Base-by-base conservation (phyloP, 23 red algal genomes). In the Cyanidium caldarium region DNA sequence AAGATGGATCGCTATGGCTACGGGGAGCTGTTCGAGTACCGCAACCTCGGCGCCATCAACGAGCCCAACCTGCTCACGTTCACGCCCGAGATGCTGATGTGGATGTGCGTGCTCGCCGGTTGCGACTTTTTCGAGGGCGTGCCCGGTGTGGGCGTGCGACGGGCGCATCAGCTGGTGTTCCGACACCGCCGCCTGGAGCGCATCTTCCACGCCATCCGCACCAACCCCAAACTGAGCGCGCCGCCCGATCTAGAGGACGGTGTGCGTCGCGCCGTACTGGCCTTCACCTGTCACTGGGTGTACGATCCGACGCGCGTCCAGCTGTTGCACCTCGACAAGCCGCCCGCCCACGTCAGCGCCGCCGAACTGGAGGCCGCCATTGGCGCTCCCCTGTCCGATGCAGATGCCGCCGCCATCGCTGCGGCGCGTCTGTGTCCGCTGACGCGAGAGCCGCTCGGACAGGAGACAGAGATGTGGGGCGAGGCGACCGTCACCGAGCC, bases 61-160 rank as follows among this genome's bases (percentile, higher is more conserved):
- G 41, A 72, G 25, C 38, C 81, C 39, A 42, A 41, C 17, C 45
- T 98, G 81, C 35, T 37, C 39, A 58, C 72, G 29, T 86, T 88
- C 21, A 88, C 79, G 3, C 75, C 77, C 2, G 92, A 88, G 26
- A 88, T 88, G 84, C 76, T 98, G 35, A 61, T 86, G 56, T 82
- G 43, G 38, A 88, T 88, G 69, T 86, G 84, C 38, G 82, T 98
- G 2, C 72, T 86, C 15, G 58, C 92, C 3, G 92, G 92, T n/a
- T 98, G 92, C 70, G 92, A 98, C 44, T 88, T 98, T 67, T 98
- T 98, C 58, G 72, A 80, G 37, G 92, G 92, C 19, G 69, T 98
- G 0, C 75, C 76, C 23, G 84, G 84, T 0, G 37, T 88, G 38
- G 92, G 92, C 0, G 74, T 98, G 7, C 77, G 77, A 46, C 82